Evolutionary conservation across 306 rosid genomes (phyloP).

Genomic region (Casuarina glauca): DNA sequence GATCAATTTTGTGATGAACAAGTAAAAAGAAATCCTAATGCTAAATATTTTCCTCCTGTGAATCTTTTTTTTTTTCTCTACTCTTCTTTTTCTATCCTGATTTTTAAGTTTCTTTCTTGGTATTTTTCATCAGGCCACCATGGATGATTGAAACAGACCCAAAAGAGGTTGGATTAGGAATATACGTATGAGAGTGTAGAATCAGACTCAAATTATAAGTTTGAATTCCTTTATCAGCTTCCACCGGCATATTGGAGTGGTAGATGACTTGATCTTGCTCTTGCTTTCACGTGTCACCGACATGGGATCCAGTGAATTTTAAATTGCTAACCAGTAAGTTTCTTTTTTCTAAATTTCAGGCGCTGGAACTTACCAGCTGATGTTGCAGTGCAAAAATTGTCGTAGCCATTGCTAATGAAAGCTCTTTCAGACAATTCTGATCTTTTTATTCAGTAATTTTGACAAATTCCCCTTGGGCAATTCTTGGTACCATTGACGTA

Average conservation of each 20-base stretch:
- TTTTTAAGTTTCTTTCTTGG: background rate
- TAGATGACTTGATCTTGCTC: too few relatives aligned
- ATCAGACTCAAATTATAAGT: background rate
- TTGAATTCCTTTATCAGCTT: background rate
- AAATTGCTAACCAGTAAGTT: background rate
- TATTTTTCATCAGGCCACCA: slow-evolving; percentile 57
- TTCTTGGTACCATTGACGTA: background rate
- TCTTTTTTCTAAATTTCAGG: slow-evolving; percentile 1
- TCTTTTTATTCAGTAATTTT: background rate
- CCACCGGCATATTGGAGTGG: background rate
- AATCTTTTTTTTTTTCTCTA: background rate
- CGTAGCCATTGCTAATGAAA: background rate
- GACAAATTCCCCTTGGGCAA: background rate
- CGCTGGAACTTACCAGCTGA: background rate
- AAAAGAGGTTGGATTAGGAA: slow-evolving; percentile 86
- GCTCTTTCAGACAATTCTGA: background rate
- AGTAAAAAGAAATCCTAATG: slow-evolving; percentile 40
- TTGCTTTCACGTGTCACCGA: background rate
- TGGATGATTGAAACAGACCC: slow-evolving; percentile 95
- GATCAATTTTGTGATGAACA: slow-evolving; percentile 74
- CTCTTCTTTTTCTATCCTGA: background rate
- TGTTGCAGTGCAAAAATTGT: background rate
- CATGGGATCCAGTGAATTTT: background rate
- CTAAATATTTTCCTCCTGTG: background rate
- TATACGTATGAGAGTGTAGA: slow-evolving; percentile 50